A percentile compares a stretch with the other conserved stretches of the same genome.
Evolutionary conservation across 495 filamentous ascomycete species (phyloP).

Genomic region (Pseudevernia furfuracea): DNA sequence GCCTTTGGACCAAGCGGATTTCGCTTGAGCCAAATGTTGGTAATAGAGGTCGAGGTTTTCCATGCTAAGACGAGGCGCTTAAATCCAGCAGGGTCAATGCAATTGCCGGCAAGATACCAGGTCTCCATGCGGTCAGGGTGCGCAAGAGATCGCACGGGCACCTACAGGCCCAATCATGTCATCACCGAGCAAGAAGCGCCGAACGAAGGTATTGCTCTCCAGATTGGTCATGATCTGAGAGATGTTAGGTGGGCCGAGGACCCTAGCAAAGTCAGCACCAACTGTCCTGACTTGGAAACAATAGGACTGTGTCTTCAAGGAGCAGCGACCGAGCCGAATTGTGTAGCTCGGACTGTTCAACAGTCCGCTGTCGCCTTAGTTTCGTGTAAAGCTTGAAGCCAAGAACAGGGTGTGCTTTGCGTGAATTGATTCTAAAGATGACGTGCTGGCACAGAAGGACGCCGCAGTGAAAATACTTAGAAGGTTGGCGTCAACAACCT

Average conservation of each 20-base stretch:
- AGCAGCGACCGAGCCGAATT: background rate
- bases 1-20: conserved; percentile 34
- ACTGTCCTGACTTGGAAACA: background rate
- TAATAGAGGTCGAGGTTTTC: conserved; percentile 29
- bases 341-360: background rate
- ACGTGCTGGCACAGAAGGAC: background rate
- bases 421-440: background rate
- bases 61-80: conserved; percentile 29
- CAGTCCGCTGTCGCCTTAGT: background rate
- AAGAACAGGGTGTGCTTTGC: background rate
- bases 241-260: conserved; percentile 35
- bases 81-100: conserved; percentile 31
- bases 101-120: conserved; percentile 40
- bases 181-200: conserved; percentile 39
- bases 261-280: background rate
- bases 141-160: conserved; percentile 31
- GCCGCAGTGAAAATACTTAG: background rate
- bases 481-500: background rate
- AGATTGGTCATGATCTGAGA: conserved; percentile 31
- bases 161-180: conserved; percentile 38
- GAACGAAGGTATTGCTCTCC: conserved; percentile 30
- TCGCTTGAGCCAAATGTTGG: conserved; percentile 42
- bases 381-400: background rate
- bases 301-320: background rate
- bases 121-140: conserved; percentile 36